Conservation (phyloP, 345 rosid genomes). For the Eucalyptus pauciflora region DNA sequence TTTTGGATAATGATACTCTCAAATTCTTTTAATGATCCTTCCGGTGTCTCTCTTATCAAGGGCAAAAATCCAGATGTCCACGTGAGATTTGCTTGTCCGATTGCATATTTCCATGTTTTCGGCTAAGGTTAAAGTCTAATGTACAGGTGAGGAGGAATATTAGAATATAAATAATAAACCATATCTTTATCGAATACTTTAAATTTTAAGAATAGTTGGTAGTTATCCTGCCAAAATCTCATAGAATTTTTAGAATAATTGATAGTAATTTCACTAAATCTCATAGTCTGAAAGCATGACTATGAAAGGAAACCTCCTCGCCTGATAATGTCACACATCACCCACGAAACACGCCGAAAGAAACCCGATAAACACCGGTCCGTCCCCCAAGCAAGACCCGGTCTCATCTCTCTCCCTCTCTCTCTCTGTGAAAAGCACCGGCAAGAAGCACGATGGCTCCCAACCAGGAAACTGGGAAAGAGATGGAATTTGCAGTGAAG, state of each 20-base stretch:
- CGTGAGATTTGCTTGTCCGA: too few relatives aligned
- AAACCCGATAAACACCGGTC: too few relatives aligned
- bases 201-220: fast-evolving
- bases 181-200: fast-evolving
- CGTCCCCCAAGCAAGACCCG: neutral
- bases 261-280: too few relatives aligned
- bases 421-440: neutral
- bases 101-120: too few relatives aligned
- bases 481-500: neutral
- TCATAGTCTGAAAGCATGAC: too few relatives aligned
- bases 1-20: neutral
- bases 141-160: fast-evolving
- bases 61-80: too few relatives aligned
- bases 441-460: neutral
- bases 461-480: neutral
- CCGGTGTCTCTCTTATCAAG: neutral
- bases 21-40: neutral
- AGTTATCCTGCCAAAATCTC: fast-evolving
- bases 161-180: too few relatives aligned
- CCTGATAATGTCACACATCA: neutral
- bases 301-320: neutral
- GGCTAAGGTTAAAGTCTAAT: too few relatives aligned
- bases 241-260: too few relatives aligned
- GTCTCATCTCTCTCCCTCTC: neutral
- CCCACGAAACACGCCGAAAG: neutral